These are phyloP conservation scores for Aspergillus spinulosporus DNA, from an alignment of 2,329 filamentous ascomycete genomes.

Conservation along the genomic window DNA sequence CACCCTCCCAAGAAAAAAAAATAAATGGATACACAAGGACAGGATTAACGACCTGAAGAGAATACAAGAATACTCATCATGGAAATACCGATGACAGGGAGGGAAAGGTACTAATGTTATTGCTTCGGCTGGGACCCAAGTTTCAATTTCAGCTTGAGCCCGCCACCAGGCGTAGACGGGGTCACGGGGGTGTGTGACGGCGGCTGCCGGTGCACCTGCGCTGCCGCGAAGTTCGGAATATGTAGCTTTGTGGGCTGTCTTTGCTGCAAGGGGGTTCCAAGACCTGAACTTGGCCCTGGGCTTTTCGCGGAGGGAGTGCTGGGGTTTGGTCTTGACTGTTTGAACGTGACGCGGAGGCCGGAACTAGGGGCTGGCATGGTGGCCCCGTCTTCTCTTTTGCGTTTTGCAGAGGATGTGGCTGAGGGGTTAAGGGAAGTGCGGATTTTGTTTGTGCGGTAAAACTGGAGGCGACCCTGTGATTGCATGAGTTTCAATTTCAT, in stretches of 20 bases:
- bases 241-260: conserved; percentile 33
- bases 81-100: neutral
- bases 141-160: conserved; percentile 47
- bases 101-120: conserved; percentile 5
- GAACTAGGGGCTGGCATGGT: conserved; percentile 35
- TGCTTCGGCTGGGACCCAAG: conserved; percentile 37
- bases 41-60: conserved; percentile 12
- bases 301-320: conserved; percentile 29
- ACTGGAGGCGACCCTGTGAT: conserved; percentile 44
- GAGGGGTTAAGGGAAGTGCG: conserved; percentile 39
- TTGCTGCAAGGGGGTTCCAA: conserved; percentile 19
- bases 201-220: conserved; percentile 1
- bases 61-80: conserved; percentile 19
- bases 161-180: conserved; percentile 36
- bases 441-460: conserved; percentile 41
- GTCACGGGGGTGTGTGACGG: conserved; percentile 30
- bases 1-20: conserved; percentile 13
- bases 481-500: neutral
- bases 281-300: conserved; percentile 15
- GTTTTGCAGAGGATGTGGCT: conserved; percentile 32
- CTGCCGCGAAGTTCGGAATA: conserved; percentile 34
- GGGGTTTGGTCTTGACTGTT: conserved; percentile 39
- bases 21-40: neutral
- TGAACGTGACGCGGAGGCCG: conserved; percentile 44
- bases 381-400: conserved; percentile 42